Evolutionary conservation across 148 eudicot species (phyloP), one percentile per base, ranked within the genome.

Genomic region (Chenopodium suecicum): DNA sequence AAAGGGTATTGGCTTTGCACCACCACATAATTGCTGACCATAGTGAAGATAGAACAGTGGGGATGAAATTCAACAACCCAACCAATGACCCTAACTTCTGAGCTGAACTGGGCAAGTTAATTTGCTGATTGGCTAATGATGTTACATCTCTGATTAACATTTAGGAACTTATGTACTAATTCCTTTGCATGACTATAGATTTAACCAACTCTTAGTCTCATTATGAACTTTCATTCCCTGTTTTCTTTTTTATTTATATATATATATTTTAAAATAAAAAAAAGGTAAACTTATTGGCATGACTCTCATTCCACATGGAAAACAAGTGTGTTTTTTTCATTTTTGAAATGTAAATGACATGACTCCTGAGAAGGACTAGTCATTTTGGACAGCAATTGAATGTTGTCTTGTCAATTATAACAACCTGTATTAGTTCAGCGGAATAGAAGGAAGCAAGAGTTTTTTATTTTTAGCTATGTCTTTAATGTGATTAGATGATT

Each of bases 251-350:
- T 4, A 31, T 31, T 31, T 31, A 1, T 31, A 31, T 31, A 31
- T 31, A 31, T 31, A 31, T 31, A 1, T 31, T 31, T 31, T 31
- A 1, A 31, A 52, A 14, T 52, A 47, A 47, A 47, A 47, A 47
- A 10, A 9, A 50, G 14, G 54, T 50, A 11, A 50, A 13, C 13
- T 0, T 73, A 50, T 48, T 50, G 27, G 60, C 27, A 25, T 34
- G 79, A 60, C 29, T 34, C 46, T 31, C 25, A 76, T 11, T 27
- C 14, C 68, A 32, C 34, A 25, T 7, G 4, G 48, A 62, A 77
- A 66, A 41, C 54, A 78, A 65, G 80, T 41, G 44, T 41, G 44
- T 12, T 65, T 65, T 65, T 54, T 63, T 37, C 71, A 37, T 77
- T 19, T 7, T 0, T 44, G 52, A 27, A 63, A 64, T 31, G 2